Evolutionary conservation across 2,329 filamentous ascomycete species (phyloP).

Genomic region (Leptographium galeiforme): DNA sequence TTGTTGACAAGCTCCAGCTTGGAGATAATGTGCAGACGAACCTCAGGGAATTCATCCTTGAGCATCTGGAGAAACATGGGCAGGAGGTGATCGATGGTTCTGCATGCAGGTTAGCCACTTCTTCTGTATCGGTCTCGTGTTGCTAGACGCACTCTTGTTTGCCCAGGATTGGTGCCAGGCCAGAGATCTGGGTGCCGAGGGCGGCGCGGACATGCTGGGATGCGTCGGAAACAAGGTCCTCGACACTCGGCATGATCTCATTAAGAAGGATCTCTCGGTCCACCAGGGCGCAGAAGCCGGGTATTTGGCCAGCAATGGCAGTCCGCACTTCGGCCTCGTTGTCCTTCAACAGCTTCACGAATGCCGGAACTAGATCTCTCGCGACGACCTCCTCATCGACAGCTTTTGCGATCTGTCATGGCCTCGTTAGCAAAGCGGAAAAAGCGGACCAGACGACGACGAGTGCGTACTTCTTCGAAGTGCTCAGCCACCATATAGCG

Average conservation of each 20-base stretch:
- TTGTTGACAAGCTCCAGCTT: constrained; percentile 98
- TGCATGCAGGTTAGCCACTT: constrained; percentile 20
- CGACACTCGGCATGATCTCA: constrained; percentile 92
- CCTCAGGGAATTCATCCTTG: constrained; percentile 97
- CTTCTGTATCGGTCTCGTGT: not conserved
- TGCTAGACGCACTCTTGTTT: constrained; percentile 66
- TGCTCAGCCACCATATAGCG: constrained; percentile 98
- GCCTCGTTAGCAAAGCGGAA: not conserved
- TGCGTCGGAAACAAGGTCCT: constrained; percentile 88
- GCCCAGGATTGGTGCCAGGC: constrained; percentile 88
- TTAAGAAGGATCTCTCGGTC: constrained; percentile 79
- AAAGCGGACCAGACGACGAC: not conserved
- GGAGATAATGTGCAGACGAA: constrained; percentile 98
- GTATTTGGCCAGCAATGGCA: constrained; percentile 93
- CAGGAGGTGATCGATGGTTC: constrained; percentile 88
- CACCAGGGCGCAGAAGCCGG: constrained; percentile 85
- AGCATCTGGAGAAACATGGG: constrained; percentile 99
- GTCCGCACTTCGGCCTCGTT: constrained; percentile 96
- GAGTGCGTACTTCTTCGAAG: constrained; percentile 70
- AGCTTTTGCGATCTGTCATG: constrained; percentile 76
- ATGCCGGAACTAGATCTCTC: constrained; percentile 86
- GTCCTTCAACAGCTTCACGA: constrained; percentile 95
- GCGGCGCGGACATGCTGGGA: constrained; percentile 95
- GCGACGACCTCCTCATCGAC: constrained; percentile 95
- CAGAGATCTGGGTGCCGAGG: constrained; percentile 91